Conservation (phyloP, 805 yeast genomes). For the Schizosaccharomyces cryophilus region DNA sequence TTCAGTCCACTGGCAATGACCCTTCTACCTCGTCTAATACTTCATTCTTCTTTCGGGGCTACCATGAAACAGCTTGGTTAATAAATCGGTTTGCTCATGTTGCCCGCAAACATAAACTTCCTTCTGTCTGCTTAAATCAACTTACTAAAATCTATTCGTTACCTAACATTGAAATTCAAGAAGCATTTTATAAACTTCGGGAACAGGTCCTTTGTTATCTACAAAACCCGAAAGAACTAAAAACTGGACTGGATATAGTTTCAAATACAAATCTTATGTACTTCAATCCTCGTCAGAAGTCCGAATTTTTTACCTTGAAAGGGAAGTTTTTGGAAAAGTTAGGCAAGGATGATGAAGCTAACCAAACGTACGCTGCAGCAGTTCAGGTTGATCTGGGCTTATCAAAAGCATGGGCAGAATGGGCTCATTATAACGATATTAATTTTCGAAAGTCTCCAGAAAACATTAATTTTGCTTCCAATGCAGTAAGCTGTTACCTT, state of each 20-base stretch:
- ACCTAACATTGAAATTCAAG: conserved; percentile 95
- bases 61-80: conserved; percentile 97
- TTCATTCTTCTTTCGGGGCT: conserved; percentile 90
- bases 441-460: conserved; percentile 62
- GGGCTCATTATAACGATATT: conserved; percentile 90
- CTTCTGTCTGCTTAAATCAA: conserved; percentile 86
- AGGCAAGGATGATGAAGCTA: conserved; percentile 79
- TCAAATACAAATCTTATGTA: conserved; percentile 87
- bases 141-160: conserved; percentile 78
- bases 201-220: conserved; percentile 97
- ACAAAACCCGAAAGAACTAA: conserved; percentile 69
- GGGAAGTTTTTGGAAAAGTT: conserved; percentile 93
- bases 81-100: conserved; percentile 95
- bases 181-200: conserved; percentile 79
- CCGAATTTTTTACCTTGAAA: conserved; percentile 89
- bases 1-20: conserved; percentile 25
- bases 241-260: conserved; percentile 89
- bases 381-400: conserved; percentile 83
- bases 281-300: conserved; percentile 92
- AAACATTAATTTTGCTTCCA: conserved; percentile 64
- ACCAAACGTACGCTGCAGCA: conserved; percentile 93
- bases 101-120: conserved; percentile 87
- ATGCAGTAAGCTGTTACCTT: conserved; percentile 82
- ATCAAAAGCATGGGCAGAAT: conserved; percentile 98
- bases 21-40: conserved; percentile 22